Base-by-base conservation (phyloP, 495 filamentous ascomycete genomes). In the Penicillium salamii region DNA sequence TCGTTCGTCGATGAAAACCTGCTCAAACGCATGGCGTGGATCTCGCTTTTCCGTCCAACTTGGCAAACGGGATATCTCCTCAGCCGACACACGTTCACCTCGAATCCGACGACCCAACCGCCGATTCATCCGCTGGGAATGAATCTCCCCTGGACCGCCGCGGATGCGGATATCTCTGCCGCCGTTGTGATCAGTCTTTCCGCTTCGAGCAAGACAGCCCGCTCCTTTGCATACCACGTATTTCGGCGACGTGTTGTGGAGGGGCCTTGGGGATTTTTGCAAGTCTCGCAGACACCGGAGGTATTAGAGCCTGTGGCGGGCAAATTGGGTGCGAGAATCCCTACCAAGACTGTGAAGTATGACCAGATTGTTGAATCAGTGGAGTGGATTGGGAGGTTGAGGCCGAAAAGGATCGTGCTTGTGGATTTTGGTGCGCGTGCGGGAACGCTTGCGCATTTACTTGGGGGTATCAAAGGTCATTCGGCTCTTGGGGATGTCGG, bases 391-490 rank as follows among this genome's bases (percentile, higher is more conserved):
- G 49, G 11, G 12, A 28, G 23, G 11, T 47, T 39, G 5, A 42
- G 49, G 26, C 58, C 62, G 5, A 40, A 36, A 2, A 78, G 75
- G 51, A 54, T 84, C 46, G 65, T 80, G 4, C 49, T 84, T 23
- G 51, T 71, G 41, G 77, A 84, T 52, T 82, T 79, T 54, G 81
- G 79, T 12, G 70, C 70, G 0, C 62, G 80, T 12, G 71, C 51
- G 6, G 58, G 60, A 43, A 69, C 66, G 0, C 54, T 64, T 1
- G 48, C 61, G n/a, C 44, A 61, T 9, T 71, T 79, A 60, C 61
- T 62, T 1, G 41, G 55, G 0, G 42, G 62, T 2, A 43, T 83
- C 6, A 26, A 48, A 28, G 17, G 23, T 7, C 29, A 50, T 21
- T 17, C 21, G 5, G 18, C 2, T 2, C 24, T 56, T 4, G 14